These are phyloP conservation scores for Funneliformis mosseae DNA, from an alignment of 192 early-diverging fungal genomes.

Conservation along the genomic window DNA sequence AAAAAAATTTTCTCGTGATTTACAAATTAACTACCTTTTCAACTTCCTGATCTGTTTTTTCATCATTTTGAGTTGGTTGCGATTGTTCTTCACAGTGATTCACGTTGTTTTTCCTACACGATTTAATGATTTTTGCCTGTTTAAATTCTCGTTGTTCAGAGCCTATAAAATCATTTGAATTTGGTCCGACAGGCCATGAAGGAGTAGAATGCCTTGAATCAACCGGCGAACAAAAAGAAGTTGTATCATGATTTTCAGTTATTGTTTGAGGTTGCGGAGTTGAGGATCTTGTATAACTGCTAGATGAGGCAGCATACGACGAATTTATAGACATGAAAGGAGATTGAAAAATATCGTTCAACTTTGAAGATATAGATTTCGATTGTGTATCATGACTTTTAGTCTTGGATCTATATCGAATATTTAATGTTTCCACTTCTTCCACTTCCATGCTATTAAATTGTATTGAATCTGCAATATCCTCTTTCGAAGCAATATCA, in stretches of 20 bases:
- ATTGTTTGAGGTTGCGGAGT: not conserved
- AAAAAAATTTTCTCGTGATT: not conserved
- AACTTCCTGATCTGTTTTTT: not conserved
- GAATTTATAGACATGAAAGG: too few species aligned
- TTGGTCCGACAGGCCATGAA: not conserved
- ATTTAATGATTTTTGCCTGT: not conserved
- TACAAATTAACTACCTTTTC: not conserved
- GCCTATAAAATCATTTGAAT: not conserved
- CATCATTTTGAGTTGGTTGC: not conserved
- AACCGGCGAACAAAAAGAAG: not conserved
- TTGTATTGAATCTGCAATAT: not conserved
- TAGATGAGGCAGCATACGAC: too few species aligned
- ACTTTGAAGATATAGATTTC: not conserved
- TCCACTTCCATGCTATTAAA: not conserved
- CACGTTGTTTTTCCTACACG: not conserved
- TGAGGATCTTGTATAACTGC: too few species aligned
- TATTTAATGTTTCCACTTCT: not conserved
- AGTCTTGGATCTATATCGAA: not conserved
- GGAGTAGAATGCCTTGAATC: not conserved
- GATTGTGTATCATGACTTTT: not conserved
- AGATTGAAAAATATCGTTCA: too few species aligned
- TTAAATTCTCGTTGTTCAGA: not conserved
- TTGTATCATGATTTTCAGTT: not conserved
- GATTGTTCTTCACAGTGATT: not conserved
- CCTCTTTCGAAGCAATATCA: not conserved